Conservation (phyloP, 2,329 filamentous ascomycete genomes). For the Monilinia fructigena region DNA sequence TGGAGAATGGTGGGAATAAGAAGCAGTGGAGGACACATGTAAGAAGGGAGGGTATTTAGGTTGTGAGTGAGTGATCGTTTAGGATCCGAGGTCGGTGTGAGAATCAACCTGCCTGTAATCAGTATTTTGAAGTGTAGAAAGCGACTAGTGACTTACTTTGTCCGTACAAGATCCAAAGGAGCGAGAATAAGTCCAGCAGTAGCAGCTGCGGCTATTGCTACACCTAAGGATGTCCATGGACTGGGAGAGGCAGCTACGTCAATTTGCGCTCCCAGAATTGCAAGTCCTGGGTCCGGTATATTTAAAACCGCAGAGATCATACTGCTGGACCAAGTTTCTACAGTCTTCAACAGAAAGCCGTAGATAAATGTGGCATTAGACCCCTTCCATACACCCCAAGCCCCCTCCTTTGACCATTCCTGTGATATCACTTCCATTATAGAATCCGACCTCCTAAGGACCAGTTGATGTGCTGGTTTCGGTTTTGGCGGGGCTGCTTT, state of each 20-base stretch:
- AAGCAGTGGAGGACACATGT: constrained; percentile 67
- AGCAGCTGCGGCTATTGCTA: constrained; percentile 63
- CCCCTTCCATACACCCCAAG: constrained; percentile 91
- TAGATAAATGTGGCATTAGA: constrained; percentile 93
- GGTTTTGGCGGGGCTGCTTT: constrained; percentile 40
- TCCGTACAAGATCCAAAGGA: constrained; percentile 87
- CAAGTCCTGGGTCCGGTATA: constrained; percentile 77
- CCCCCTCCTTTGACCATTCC: constrained; percentile 84
- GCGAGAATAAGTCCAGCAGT: constrained; percentile 78
- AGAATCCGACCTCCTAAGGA: constrained; percentile 73
- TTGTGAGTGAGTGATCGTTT: constrained; percentile 72
- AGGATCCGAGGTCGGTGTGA: constrained; percentile 75
- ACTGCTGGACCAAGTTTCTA: constrained; percentile 90
- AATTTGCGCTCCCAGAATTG: constrained; percentile 40
- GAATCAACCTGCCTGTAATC: constrained; percentile 63
- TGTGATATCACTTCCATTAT: constrained; percentile 83
- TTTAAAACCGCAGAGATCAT: constrained; percentile 88
- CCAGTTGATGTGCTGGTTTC: constrained; percentile 58
- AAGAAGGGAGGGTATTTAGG: constrained; percentile 75
- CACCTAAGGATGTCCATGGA: constrained; percentile 75
- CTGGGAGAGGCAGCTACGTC: constrained; percentile 80
- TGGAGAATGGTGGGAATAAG: constrained; percentile 83
- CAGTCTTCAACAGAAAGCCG: constrained; percentile 76
- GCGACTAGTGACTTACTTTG: constrained; percentile 47
- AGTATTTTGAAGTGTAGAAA: constrained; percentile 21